A percentile compares a stretch with the other conserved stretches of the same genome.
These are phyloP conservation scores for Trametes hirsuta DNA, from an alignment of 1,284 basidiomycete genomes.

Conservation along the genomic window DNA sequence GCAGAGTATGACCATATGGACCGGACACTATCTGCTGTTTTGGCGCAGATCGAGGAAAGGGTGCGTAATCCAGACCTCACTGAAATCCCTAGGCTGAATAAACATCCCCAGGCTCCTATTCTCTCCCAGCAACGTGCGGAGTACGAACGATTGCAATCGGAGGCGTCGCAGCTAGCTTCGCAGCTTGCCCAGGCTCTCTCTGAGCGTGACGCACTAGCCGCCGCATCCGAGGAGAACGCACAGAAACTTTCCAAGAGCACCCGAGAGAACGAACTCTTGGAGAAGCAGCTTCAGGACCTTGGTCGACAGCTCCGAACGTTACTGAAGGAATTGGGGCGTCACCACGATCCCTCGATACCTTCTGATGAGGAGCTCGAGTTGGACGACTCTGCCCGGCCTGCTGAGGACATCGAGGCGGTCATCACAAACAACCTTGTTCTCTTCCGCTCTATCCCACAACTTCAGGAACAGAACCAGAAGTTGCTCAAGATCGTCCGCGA, in stretches of 20 bases:
- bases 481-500: slow-evolving; percentile 85
- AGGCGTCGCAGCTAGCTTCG: slow-evolving; percentile 78
- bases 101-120: slow-evolving; percentile 71
- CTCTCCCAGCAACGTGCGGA: slow-evolving; percentile 86
- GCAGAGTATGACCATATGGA: slow-evolving; percentile 85
- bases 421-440: slow-evolving; percentile 91
- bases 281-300: slow-evolving; percentile 84
- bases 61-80: slow-evolving; percentile 48
- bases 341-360: slow-evolving; percentile 81
- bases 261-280: slow-evolving; percentile 74
- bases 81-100: background rate
- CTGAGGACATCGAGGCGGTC: slow-evolving; percentile 71
- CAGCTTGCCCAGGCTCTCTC: slow-evolving; percentile 76
- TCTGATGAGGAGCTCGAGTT: slow-evolving; percentile 70
- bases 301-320: slow-evolving; percentile 85
- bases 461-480: slow-evolving; percentile 92
- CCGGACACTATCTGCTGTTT: slow-evolving; percentile 69
- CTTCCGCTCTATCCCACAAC: slow-evolving; percentile 78
- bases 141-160: slow-evolving; percentile 78
- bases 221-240: slow-evolving; percentile 54
- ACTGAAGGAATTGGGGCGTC: slow-evolving; percentile 77
- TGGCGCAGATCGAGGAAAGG: slow-evolving; percentile 87
- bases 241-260: slow-evolving; percentile 65
- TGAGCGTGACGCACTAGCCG: slow-evolving; percentile 63
- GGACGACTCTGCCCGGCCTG: slow-evolving; percentile 41